Conservation (phyloP, 331 rosid species). For the Malus hybrid region DNA sequence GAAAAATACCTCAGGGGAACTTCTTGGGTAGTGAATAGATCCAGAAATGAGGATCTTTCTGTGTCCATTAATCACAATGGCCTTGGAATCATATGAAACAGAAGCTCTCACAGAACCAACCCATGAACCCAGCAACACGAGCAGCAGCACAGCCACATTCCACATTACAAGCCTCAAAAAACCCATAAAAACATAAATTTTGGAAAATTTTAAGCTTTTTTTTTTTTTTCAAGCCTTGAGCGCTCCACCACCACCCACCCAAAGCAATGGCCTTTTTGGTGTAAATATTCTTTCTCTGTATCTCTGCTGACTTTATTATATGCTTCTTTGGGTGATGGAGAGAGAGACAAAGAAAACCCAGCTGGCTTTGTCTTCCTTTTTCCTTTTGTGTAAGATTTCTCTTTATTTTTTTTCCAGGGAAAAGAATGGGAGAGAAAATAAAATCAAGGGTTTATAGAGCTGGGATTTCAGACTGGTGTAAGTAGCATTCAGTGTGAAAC, state of each 20-base stretch:
- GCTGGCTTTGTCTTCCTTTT: constrained; percentile 17
- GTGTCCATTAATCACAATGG: constrained; percentile 85
- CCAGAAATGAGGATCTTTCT: constrained; percentile 91
- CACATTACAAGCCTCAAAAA: constrained; percentile 55
- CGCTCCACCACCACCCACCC: constrained; percentile 8
- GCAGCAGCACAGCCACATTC: constrained; percentile 36
- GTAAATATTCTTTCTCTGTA: constrained; percentile 1
- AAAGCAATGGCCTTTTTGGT: constrained; percentile 26
- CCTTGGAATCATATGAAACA: constrained; percentile 80
- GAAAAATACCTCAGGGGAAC: constrained; percentile 77
- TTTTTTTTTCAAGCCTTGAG: background rate
- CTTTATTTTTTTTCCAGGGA: background rate
- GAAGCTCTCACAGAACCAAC: constrained; percentile 50
- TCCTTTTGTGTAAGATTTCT: background rate
- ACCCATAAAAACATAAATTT: constrained; percentile 28
- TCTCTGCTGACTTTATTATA: constrained; percentile 35
- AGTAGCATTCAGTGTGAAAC: background rate
- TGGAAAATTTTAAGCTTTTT: background rate
- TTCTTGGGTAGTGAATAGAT: constrained; percentile 98
- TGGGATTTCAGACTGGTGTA: background rate
- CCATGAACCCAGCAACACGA: constrained; percentile 27
- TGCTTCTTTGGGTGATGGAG: constrained; percentile 20
- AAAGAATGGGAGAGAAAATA: background rate
- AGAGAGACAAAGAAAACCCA: constrained; percentile 24
- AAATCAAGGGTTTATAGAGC: background rate